Base-by-base conservation (phyloP, 176 grass and related monocot genomes). In the Rhynchospora tenuis region DNA sequence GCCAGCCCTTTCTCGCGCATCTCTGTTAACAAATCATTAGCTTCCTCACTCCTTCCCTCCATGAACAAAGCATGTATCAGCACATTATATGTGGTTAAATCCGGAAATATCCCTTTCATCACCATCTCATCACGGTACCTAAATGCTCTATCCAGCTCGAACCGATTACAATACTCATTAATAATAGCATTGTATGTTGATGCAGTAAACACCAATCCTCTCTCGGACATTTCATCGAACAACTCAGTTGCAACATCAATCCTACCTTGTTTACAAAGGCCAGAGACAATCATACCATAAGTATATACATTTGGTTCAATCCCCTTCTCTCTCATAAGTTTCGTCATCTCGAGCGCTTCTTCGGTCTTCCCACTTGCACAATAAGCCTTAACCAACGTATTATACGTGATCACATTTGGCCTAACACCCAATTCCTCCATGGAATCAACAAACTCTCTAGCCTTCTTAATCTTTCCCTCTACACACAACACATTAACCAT, bases 401-500 rank as follows among this genome's bases (percentile, higher is more conserved):
- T 91, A 54, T 85, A 93, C 0, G 89, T 91, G 57, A 91, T 84
- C 1, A 81, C 80, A 52, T 88, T 88, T 17, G 92, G 94, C 80
- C 84, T 73, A 60, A 87, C 42, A 1, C 94, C 92, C 10, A 59
- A 83, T 16, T 83, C 65, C 81, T 86, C 28, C 94, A 97, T 97
- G 63, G 82, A 20, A 46, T 75, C 64, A 46, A 92, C 55, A 61
- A 94, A 69, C 82, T 83, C 69, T 33, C 45, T 5, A 1, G 90
- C 94, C 73, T 90, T 89, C 3, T 16, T 55, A 11, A 15, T 54
- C 67, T 86, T 91, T 9, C 94, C 90, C 29, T 83, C 64, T 78
- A 67, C 93, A 78, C 90, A 97, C 24, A 97, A 79, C 75, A 68
- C 88, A 51, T 92, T 82, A 54, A 97, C 89, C 59, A 97, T 88